Base-by-base conservation (phyloP, 768 basidiomycete genomes). In the Pisolithus sp. region DNA sequence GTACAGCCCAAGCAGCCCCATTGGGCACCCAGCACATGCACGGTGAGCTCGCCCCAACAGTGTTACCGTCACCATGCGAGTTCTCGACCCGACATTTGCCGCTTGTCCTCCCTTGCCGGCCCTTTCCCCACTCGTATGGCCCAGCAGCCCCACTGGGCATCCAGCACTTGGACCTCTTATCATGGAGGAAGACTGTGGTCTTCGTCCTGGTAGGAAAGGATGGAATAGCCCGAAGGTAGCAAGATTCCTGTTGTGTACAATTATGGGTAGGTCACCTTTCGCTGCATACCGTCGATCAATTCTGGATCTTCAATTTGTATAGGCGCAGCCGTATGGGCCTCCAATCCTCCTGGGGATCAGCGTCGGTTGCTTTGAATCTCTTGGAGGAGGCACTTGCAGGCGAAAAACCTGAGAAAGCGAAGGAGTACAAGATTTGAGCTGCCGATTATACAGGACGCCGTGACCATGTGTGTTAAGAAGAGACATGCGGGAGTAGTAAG, bases 311-410 rank as follows among this genome's bases (percentile, higher is more conserved):
- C 5, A 2, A 6, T 21, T 7, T 38, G 26, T 48, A 15, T 44
- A 82, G 82, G 41, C 85, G 87, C 61, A 75, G 76, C 6, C 83
- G 85, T 8, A 78, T 73, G 54, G 84, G 83, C 2, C 86, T 76
- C 55, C 78, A 81, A 52, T 74, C 79, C 2, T 83, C 82, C 0
- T 86, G 82, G 83, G 83, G 81, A 1, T 80, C 76, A 3, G 84
- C 85, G 9, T 68, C 67, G 4, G 68, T 73, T 8, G 81, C 76
- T 0, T 53, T 81, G 15, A 63, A 66, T 23, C 57, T 85, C 5
- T 62, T 84, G 52, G 73, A 80, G 50, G 62, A 62, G 17, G 73
- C 71, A 7, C 56, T 81, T 51, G 38, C 42, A 5, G 51, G 53
- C 20, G 46, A 17, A 5, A 46, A 49, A 42, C 48, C 51, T 30